Conservation (phyloP, 306 rosid genomes). For the Medicago lupulina region DNA sequence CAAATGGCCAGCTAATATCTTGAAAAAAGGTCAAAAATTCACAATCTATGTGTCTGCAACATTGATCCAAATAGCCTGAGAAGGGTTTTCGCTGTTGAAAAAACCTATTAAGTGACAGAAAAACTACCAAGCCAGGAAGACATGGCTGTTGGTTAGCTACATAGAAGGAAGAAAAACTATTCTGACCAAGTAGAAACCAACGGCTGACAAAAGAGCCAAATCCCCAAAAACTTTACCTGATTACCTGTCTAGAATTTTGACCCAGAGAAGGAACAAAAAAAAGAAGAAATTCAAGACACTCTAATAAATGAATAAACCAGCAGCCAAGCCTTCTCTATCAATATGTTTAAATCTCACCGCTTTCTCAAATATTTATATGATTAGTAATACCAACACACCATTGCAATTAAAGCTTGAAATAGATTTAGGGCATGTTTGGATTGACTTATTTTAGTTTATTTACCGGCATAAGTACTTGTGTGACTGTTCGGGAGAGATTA, state of each 20-base stretch:
- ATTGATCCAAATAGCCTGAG: neutral
- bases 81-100: neutral
- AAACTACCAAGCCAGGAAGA: neutral
- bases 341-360: no score
- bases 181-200: constrained; percentile 14
- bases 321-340: neutral
- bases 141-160: neutral
- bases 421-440: neutral
- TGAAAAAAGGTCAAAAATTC: no score
- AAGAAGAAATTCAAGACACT: neutral
- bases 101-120: neutral
- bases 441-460: no score
- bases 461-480: no score
- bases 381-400: neutral
- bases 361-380: neutral
- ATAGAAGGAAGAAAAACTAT: constrained; percentile 15
- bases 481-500: no score
- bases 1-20: no score
- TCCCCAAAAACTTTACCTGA: neutral
- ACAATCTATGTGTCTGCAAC: no score
- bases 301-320: neutral
- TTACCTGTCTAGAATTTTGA: constrained; percentile 6
- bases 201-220: constrained; percentile 1
- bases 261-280: neutral
- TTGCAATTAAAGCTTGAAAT: neutral